Evolutionary conservation across 2,329 filamentous ascomycete genomes (phyloP).

Genomic region (Harringtonia lauricola): DNA sequence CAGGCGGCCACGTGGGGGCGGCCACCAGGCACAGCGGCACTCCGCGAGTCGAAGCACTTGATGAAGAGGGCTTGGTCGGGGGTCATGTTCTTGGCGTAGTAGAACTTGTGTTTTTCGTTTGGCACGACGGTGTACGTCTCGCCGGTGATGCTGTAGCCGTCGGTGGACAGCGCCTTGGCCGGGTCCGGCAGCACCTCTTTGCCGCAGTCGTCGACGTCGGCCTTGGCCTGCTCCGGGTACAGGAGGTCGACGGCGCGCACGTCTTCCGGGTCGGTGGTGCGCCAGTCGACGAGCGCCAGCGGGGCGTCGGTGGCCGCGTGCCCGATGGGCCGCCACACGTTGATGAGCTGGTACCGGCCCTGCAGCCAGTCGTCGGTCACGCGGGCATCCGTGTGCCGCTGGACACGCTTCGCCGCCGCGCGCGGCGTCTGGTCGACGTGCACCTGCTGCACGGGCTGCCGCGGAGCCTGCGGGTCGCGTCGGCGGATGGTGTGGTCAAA

Average conservation of each 20-base stretch:
- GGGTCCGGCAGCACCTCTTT: constrained; percentile 45
- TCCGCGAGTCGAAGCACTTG: constrained; percentile 43
- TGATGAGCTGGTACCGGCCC: constrained; percentile 55
- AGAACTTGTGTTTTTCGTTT: constrained; percentile 48
- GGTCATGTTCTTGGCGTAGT: constrained; percentile 58
- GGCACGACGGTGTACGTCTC: constrained; percentile 51
- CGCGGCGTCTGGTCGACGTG: constrained; percentile 61
- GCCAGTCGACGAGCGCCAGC: constrained; percentile 55
- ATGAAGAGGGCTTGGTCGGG: constrained; percentile 35
- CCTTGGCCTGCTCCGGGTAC: constrained; percentile 37
- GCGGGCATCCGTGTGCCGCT: constrained; percentile 42
- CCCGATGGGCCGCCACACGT: constrained; percentile 59
- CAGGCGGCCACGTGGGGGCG: constrained; percentile 31
- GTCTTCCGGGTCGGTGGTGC: constrained; percentile 43
- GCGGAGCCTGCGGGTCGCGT: constrained; percentile 37
- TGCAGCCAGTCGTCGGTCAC: constrained; percentile 46
- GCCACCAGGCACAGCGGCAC: constrained; percentile 22
- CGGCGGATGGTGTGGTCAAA: constrained; percentile 64
- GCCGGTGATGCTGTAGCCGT: constrained; percentile 41
- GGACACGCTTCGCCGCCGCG: constrained; percentile 50
- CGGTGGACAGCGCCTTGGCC: constrained; percentile 31
- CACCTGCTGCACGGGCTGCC: constrained; percentile 57
- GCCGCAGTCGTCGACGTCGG: constrained; percentile 38
- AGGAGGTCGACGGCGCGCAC: constrained; percentile 51
- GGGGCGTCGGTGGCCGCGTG: constrained; percentile 51